phyloP scores from a whole-genome alignment of 2,329 filamentous ascomycete genomes.

The Cladosporium sp. region DNA sequence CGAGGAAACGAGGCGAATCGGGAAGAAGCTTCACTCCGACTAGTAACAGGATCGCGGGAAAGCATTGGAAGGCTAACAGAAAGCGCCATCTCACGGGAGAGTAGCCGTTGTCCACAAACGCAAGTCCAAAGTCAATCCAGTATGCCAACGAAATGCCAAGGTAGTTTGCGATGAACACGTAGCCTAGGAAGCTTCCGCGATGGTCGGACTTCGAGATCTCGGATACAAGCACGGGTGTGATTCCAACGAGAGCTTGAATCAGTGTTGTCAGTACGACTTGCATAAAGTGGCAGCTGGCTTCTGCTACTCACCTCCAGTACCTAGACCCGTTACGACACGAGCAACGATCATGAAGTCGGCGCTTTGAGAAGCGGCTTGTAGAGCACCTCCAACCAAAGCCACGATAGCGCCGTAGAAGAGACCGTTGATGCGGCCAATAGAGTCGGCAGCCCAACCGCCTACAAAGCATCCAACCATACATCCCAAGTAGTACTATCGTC shows the following conservation, averaged over 20 bases:
- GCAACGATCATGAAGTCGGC: conserved; percentile 48
- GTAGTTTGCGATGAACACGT: conserved; percentile 52
- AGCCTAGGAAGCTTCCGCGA: conserved; percentile 45
- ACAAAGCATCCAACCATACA: conserved; percentile 49
- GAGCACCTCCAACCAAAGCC: conserved; percentile 46
- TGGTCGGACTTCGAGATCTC: conserved; percentile 46
- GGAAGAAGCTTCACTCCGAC: conserved; percentile 40
- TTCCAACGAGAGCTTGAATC: conserved; percentile 39
- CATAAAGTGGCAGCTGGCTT: conserved; percentile 17
- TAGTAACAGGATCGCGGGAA: conserved; percentile 41
- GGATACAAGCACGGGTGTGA: conserved; percentile 47
- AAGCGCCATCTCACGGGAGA: conserved; percentile 25
- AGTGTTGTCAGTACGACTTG: neutral
- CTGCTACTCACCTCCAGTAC: conserved; percentile 41
- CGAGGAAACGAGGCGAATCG: conserved; percentile 40
- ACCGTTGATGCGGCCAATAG: conserved; percentile 51
- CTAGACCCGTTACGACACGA: conserved; percentile 49
- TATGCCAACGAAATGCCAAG: conserved; percentile 41
- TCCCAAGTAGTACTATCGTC: conserved; percentile 45
- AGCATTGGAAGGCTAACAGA: conserved; percentile 36
- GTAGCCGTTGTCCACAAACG: conserved; percentile 21
- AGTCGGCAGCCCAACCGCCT: conserved; percentile 50
- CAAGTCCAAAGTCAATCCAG: conserved; percentile 23
- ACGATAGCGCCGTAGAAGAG: conserved; percentile 46
- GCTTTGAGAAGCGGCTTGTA: conserved; percentile 44